phyloP scores from a whole-genome alignment of 139 green algal genomes.

The Chlamydomonas asymmetrica region DNA sequence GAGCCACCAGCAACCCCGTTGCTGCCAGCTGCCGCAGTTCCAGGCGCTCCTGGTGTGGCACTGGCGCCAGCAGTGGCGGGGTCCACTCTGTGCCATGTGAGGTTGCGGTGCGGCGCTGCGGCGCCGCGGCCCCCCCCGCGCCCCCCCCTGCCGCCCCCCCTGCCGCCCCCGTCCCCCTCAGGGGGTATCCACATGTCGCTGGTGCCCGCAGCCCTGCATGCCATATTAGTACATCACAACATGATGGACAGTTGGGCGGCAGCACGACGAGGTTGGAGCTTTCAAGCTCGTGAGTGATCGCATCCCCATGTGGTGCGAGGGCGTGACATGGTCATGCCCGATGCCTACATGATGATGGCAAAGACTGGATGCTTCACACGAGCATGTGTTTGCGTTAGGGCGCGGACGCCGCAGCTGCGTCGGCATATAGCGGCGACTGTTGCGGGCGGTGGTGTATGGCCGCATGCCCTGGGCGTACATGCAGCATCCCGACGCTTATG shows the following conservation, averaged over 20 bases:
- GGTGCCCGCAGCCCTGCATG: constrained; percentile 9
- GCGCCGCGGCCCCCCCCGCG: not conserved
- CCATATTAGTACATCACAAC: no score
- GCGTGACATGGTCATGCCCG: constrained; percentile 3
- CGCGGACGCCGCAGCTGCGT: not conserved
- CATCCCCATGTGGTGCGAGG: no score
- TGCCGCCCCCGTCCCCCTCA: not conserved
- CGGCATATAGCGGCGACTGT: no score
- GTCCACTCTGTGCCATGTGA: no score
- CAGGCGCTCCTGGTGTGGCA: not conserved
- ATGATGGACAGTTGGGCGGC: no score
- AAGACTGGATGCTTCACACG: not conserved
- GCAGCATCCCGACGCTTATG: not conserved
- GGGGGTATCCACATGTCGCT: constrained; percentile 11
- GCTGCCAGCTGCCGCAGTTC: constrained; percentile 5
- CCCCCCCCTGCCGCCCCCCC: not conserved
- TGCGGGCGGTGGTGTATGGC: no score
- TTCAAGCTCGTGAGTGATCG: no score
- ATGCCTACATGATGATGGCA: not conserved
- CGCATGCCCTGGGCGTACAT: no score
- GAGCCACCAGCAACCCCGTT: no score
- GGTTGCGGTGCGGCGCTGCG: no score
- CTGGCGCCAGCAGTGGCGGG: not conserved
- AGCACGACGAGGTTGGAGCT: no score
- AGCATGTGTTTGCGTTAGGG: not conserved